Base-by-base conservation (phyloP, 495 filamentous ascomycete genomes). In the Annulohypoxylon maeteangense region DNA sequence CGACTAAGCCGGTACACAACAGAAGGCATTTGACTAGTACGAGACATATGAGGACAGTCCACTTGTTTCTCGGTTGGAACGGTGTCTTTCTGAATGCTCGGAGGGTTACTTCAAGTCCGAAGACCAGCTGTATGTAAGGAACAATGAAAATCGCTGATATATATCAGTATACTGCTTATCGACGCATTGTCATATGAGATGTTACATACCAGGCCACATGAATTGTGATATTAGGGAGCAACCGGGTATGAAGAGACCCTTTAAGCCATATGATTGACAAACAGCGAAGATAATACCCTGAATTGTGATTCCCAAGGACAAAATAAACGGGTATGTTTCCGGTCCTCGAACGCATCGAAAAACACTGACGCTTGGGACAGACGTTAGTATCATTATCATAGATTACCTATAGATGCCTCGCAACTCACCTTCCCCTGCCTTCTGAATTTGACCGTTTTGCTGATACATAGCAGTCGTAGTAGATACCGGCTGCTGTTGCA, bases 261-360 rank as follows among this genome's bases (percentile, higher is more conserved):
- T 70, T 22, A 85, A 72, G 38, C 83, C 83, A 23, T 72, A 80
- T 10, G 81, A 80, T 61, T 85, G 83, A 22, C 78, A 78, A 40
- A 81, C 77, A 22, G 78, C 81, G 68, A 83, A 85, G 31, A 81
- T 78, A 32, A 82, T 78, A 57, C 82, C 77, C 66, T 85, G 83
- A 14, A 82, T 74, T 20, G 80, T 74, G 65, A 85, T 85, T 51
- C 78, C 80, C 44, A 82, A 58, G 1, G 82, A 82, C n/a, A 85
- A 54, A 4, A 84, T 68, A 23, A 85, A 80, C 7, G 83, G 83
- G 51, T 79, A 85, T 12, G 79, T 74, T 12, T 82, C 78, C 14
- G 76, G 75, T 18, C 78, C 78, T 29, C 73, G 76, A 12, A 85
- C 73, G 58, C 82, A 83, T 18, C 67, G 76, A 51, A 83, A 77